phyloP scores from a whole-genome alignment of 73 alveolate genomes.

The Paramecium tetraurelia region DNA sequence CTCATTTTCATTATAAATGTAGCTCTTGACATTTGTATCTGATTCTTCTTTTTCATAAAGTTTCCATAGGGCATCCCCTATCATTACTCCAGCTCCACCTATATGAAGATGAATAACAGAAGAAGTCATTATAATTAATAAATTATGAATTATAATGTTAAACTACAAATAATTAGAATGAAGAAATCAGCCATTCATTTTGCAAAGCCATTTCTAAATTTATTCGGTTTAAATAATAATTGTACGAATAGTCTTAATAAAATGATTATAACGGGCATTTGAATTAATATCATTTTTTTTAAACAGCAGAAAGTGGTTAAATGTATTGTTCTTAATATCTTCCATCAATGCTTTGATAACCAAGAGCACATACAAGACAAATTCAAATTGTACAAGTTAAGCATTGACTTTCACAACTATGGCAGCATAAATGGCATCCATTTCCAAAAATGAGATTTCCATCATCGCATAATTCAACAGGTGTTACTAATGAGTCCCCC shows the following conservation, averaged over 20 bases:
- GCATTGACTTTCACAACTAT: not conserved
- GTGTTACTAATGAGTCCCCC: not conserved
- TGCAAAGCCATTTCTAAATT: too few relatives aligned
- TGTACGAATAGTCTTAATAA: not conserved
- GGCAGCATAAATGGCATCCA: not conserved
- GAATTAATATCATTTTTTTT: not conserved
- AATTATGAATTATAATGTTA: too few relatives aligned
- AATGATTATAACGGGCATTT: slow-evolving; percentile 9
- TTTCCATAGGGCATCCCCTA: not conserved
- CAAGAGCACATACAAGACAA: not conserved
- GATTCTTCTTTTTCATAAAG: not conserved
- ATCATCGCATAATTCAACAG: not conserved
- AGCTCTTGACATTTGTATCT: not conserved
- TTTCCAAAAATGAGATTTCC: not conserved
- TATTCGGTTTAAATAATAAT: not conserved
- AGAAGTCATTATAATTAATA: not conserved
- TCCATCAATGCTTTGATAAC: not conserved
- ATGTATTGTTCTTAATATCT: not conserved
- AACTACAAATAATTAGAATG: too few relatives aligned
- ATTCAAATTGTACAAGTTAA: not conserved
- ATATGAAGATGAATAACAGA: not conserved
- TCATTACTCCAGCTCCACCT: not conserved
- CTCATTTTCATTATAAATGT: not conserved
- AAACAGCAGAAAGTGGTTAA: not conserved
- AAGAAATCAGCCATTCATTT: too few relatives aligned